Base-by-base conservation (phyloP, 768 basidiomycete species). In the Trametes cingulata region DNA sequence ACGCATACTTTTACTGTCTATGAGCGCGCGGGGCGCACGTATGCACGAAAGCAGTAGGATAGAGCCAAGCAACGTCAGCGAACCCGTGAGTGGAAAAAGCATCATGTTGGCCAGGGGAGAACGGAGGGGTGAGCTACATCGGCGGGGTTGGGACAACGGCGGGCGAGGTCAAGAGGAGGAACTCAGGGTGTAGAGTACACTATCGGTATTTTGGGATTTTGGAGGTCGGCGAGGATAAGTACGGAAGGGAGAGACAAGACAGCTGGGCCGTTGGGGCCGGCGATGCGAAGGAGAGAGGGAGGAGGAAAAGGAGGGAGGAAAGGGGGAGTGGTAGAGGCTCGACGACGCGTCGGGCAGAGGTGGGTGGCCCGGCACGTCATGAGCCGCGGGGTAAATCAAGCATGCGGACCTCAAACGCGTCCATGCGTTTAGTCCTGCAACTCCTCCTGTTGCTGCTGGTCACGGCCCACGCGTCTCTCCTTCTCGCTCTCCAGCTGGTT, bases 401-500 rank as follows among this genome's bases (percentile, higher is more conserved):
- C 58, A 60, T 24, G 40, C 22, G 49, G 49, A 46, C 37, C n/a
- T 40, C 20, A 35, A 35, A 42, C 40, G 24, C 46, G 12, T 42
- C 35, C 45, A 50, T 52, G 24, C 22, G 36, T 17, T 56, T 64
- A 71, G 25, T 71, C 71, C 65, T 74, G 73, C 59, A 62, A 56
- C 70, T 88, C 86, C 61, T 85, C 80, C 74, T 90, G 86, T 69
- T 90, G 87, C 68, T 90, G 86, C 63, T 87, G 83, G 73, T 93
- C 92, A 65, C 88, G 81, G 56, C 91, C 91, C 58, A 95, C 91
- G 68, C 94, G 83, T 75, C 94, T 84, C 78, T 95, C 93, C 78
- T 96, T 96, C 84, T 95, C 93, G 72, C 87, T 94, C 78, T 97
- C 95, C 63, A 96, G 80, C 72, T 97, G 96, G 70, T 96, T 95